Evolutionary conservation across 2,329 filamentous ascomycete genomes (phyloP).

Genomic region (Xylariaceae sp.): DNA sequence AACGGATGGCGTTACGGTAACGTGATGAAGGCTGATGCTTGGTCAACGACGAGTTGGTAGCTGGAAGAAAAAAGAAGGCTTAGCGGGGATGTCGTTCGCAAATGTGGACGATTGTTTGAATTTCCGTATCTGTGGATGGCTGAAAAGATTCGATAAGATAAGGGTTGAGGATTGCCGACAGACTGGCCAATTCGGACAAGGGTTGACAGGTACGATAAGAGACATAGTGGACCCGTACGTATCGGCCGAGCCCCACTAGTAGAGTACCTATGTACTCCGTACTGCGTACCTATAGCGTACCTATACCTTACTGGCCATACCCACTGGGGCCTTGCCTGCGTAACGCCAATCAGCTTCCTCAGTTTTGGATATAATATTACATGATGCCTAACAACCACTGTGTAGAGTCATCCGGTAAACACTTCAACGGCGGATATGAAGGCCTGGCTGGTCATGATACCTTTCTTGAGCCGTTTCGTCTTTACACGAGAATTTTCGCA

Average conservation of each 20-base stretch:
- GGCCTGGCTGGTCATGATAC: slow-evolving; percentile 16
- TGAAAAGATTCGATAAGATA: slow-evolving; percentile 30
- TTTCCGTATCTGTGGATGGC: slow-evolving; percentile 23
- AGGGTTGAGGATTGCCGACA: slow-evolving; percentile 18
- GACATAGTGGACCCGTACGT: background rate
- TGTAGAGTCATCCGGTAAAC: slow-evolving; percentile 34
- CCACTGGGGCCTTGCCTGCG: too few species aligned
- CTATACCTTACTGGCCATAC: background rate
- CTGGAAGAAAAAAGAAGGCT: slow-evolving; percentile 21
- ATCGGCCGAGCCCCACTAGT: too few species aligned
- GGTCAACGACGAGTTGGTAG: slow-evolving; percentile 11
- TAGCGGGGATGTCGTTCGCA: slow-evolving; percentile 11
- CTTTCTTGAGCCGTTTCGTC: too few species aligned
- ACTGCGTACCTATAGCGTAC: slow-evolving; percentile 1
- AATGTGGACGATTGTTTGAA: slow-evolving; percentile 7
- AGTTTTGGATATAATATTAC: too few species aligned
- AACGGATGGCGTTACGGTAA: slow-evolving; percentile 67
- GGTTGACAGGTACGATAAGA: background rate
- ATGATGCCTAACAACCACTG: background rate
- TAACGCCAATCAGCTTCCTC: too few species aligned
- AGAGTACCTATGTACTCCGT: background rate
- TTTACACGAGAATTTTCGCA: too few species aligned
- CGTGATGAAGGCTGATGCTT: slow-evolving; percentile 59
- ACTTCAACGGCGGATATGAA: slow-evolving; percentile 15
- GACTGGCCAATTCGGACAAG: background rate